A percentile compares a stretch with the other conserved stretches of the same genome.
phyloP scores from a whole-genome alignment of 495 filamentous ascomycete species.

The Podospora fimiseda region DNA sequence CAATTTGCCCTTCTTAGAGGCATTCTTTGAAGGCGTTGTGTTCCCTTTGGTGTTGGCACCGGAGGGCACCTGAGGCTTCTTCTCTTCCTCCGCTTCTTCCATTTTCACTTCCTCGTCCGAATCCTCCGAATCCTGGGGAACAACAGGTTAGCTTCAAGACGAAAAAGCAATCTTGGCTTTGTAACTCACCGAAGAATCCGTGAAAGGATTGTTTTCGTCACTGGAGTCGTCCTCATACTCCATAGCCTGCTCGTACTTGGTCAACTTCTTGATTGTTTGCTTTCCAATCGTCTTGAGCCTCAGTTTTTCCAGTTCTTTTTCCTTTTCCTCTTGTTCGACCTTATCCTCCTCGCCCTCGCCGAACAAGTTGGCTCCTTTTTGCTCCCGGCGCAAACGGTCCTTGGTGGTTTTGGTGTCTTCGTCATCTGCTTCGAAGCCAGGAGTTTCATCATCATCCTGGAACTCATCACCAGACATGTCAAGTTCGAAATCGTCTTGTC shows the following conservation, averaged over 20 bases:
- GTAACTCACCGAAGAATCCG: conserved; percentile 37
- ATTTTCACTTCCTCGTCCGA: conserved; percentile 50
- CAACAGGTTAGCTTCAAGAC: conserved; percentile 7
- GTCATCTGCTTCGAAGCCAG: conserved; percentile 72
- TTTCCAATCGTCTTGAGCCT: conserved; percentile 65
- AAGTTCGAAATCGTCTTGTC: conserved; percentile 51
- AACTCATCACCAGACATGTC: conserved; percentile 50
- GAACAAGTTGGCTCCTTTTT: conserved; percentile 80
- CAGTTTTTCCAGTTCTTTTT: conserved; percentile 61
- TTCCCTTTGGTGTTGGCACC: conserved; percentile 63
- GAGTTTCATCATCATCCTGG: conserved; percentile 78
- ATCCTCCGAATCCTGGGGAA: conserved; percentile 30
- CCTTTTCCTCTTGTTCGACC: conserved; percentile 70
- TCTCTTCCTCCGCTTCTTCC: conserved; percentile 66
- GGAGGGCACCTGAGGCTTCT: conserved; percentile 57
- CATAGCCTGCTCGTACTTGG: conserved; percentile 75
- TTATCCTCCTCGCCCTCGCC: conserved; percentile 78
- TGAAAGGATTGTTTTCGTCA: conserved; percentile 57
- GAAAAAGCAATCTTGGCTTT: not conserved
- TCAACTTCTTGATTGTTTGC: conserved; percentile 67
- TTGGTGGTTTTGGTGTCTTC: conserved; percentile 85
- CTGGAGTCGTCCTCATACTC: conserved; percentile 74
- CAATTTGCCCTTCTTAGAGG: conserved; percentile 61
- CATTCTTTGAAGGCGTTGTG: conserved; percentile 66
- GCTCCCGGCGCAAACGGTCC: conserved; percentile 78